Evolutionary conservation across 2,329 filamentous ascomycete species (phyloP).

Genomic region (Sclerotinia glacialis): DNA sequence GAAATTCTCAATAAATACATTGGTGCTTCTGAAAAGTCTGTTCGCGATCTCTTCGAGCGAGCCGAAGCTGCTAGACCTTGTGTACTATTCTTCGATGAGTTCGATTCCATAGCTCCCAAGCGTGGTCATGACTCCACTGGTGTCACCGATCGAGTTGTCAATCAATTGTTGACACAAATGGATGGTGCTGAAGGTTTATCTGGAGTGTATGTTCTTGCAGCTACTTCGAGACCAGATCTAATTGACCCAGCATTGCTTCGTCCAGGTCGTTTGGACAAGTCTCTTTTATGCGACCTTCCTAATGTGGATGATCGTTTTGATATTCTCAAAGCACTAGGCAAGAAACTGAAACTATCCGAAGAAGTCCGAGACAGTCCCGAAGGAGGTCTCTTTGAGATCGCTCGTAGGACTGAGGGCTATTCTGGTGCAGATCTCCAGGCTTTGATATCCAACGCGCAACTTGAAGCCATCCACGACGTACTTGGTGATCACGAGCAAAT

Average conservation of each 20-base stretch:
- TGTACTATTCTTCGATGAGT: slow-evolving; percentile 97
- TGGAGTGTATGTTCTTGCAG: slow-evolving; percentile 94
- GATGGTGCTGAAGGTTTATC: slow-evolving; percentile 93
- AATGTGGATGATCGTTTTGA: slow-evolving; percentile 76
- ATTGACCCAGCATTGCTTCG: slow-evolving; percentile 92
- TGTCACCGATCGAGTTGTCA: slow-evolving; percentile 97
- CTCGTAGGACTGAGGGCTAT: slow-evolving; percentile 78
- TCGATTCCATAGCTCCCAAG: slow-evolving; percentile 96
- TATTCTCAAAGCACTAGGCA: slow-evolving; percentile 80
- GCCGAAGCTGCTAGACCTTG: slow-evolving; percentile 89
- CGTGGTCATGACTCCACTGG: slow-evolving; percentile 95
- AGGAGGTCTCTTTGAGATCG: slow-evolving; percentile 57
- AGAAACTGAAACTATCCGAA: slow-evolving; percentile 71
- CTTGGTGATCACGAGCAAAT: slow-evolving; percentile 60
- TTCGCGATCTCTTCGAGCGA: slow-evolving; percentile 91
- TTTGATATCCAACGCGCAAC: slow-evolving; percentile 90
- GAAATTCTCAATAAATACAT: slow-evolving; percentile 99
- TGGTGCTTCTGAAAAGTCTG: slow-evolving; percentile 92
- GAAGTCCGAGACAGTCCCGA: slow-evolving; percentile 48
- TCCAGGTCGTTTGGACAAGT: slow-evolving; percentile 91
- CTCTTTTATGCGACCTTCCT: slow-evolving; percentile 86
- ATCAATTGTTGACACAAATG: slow-evolving; percentile 98
- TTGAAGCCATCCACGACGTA: slow-evolving; percentile 94
- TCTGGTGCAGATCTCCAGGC: slow-evolving; percentile 94
- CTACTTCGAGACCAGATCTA: slow-evolving; percentile 87